Conservation (phyloP, 1,139 yeast species). For the Taiozyma sp. region DNA sequence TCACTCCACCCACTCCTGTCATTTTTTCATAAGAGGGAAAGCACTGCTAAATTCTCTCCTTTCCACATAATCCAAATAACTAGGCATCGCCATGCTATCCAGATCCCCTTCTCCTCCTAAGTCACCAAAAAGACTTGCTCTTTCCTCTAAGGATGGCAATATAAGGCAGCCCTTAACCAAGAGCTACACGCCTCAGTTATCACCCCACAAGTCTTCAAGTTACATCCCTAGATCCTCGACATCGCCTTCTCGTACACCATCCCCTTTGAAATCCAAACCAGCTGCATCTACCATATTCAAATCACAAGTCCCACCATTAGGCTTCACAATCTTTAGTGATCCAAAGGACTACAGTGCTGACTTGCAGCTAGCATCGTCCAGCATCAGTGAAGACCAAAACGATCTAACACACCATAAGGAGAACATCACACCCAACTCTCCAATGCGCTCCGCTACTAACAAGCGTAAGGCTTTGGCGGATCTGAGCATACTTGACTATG, state of each 20-base stretch:
- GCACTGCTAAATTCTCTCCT: neutral
- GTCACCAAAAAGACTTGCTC: constrained; percentile 19
- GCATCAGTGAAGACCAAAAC: constrained; percentile 16
- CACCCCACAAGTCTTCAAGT: constrained; percentile 7
- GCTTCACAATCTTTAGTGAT: constrained; percentile 22
- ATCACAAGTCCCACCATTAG: constrained; percentile 6
- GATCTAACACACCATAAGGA: constrained; percentile 16
- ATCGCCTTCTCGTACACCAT: constrained; percentile 7
- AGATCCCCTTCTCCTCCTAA: constrained; percentile 19
- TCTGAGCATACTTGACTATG: constrained; percentile 9
- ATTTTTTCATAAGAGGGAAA: neutral
- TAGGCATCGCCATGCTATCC: constrained; percentile 5
- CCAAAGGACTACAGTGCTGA: constrained; percentile 18
- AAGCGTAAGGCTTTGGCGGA: constrained; percentile 9
- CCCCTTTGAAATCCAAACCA: constrained; percentile 6
- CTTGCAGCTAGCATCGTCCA: constrained; percentile 9
- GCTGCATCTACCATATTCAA: constrained; percentile 1
- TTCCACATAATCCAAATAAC: neutral
- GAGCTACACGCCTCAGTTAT: constrained; percentile 10
- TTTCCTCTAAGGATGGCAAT: constrained; percentile 22
- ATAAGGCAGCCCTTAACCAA: constrained; percentile 11
- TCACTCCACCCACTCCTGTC: neutral
- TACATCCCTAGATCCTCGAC: neutral
- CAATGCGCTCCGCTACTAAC: neutral
- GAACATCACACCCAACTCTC: constrained; percentile 9